phyloP scores from a whole-genome alignment of 1,284 basidiomycete genomes.

The Anthracocystis walkeri region DNA sequence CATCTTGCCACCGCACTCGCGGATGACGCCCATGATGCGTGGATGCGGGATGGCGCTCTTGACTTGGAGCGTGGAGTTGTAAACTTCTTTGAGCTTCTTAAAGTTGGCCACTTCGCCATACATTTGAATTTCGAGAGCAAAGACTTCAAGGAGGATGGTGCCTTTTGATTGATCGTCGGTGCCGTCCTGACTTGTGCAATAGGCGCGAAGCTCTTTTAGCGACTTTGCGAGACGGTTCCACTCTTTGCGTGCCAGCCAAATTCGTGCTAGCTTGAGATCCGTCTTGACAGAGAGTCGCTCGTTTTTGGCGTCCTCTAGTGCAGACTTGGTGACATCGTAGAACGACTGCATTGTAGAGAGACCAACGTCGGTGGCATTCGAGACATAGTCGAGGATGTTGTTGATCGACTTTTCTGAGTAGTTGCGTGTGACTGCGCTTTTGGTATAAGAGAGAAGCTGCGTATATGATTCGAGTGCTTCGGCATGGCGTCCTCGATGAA shows the following conservation, averaged over 20 bases:
- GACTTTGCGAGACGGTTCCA: slow-evolving; percentile 79
- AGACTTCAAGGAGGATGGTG: slow-evolving; percentile 95
- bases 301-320: slow-evolving; percentile 92
- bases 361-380: slow-evolving; percentile 77
- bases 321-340: slow-evolving; percentile 91
- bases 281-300: slow-evolving; percentile 96
- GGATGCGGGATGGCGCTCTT: slow-evolving; percentile 98
- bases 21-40: slow-evolving; percentile 97
- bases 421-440: slow-evolving; percentile 63
- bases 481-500: slow-evolving; percentile 80
- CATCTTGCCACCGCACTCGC: slow-evolving; percentile 99
- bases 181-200: slow-evolving; percentile 74
- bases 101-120: slow-evolving; percentile 94
- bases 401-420: slow-evolving; percentile 92
- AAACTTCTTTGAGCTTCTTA: slow-evolving; percentile 97
- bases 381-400: slow-evolving; percentile 97
- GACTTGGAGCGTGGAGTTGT: slow-evolving; percentile 91
- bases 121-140: slow-evolving; percentile 99
- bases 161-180: slow-evolving; percentile 87
- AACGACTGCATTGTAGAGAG: slow-evolving; percentile 91
- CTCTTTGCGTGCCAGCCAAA: slow-evolving; percentile 96
- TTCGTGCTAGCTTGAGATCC: slow-evolving; percentile 94
- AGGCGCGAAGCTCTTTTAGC: slow-evolving; percentile 71
- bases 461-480: slow-evolving; percentile 89
- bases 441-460: slow-evolving; percentile 86